A percentile compares a stretch with the other conserved stretches of the same genome.
Evolutionary conservation across 2,329 filamentous ascomycete species (phyloP).

Genomic region (Sclerotinia trifoliorum): DNA sequence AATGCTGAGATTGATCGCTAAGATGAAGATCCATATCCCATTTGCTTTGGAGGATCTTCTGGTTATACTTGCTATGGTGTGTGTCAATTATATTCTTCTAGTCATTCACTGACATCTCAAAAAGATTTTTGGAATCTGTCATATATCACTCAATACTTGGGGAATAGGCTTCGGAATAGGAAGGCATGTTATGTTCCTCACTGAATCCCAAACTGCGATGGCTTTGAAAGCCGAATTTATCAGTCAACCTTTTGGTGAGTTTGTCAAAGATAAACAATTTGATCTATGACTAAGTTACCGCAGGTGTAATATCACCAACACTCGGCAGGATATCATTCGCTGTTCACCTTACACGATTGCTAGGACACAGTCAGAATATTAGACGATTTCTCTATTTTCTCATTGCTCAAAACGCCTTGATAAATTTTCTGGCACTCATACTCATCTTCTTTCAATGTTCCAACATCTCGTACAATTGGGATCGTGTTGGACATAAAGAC

Average conservation of each 20-base stretch:
- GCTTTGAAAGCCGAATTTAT: conserved; percentile 12
- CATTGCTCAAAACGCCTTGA: conserved; percentile 3
- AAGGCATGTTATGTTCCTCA: conserved; percentile 1
- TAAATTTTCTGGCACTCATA: not conserved
- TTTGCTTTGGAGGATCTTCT: conserved; percentile 14
- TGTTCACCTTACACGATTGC: conserved; percentile 5
- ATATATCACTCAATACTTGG: conserved; percentile 18
- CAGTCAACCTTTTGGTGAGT: conserved; percentile 12
- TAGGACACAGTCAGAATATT: not conserved
- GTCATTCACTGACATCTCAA: not conserved
- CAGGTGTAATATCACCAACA: conserved; percentile 15
- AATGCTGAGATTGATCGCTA: conserved; percentile 16
- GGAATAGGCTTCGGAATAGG: conserved; percentile 11
- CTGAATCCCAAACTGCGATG: conserved; percentile 1
- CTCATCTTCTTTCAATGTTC: conserved; percentile 6
- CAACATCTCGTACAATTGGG: conserved; percentile 10
- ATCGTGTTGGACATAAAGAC: not conserved
- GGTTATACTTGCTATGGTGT: conserved; percentile 13
- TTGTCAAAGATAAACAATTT: not conserved
- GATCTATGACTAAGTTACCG: not conserved
- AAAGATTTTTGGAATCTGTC: conserved; percentile 15
- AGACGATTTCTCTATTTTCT: conserved; percentile 15
- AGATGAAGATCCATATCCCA: conserved; percentile 4
- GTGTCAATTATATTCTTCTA: not conserved
- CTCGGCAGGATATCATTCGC: conserved; percentile 16